Conservation (phyloP, 768 basidiomycete genomes). For the Polyporus arcularius region DNA sequence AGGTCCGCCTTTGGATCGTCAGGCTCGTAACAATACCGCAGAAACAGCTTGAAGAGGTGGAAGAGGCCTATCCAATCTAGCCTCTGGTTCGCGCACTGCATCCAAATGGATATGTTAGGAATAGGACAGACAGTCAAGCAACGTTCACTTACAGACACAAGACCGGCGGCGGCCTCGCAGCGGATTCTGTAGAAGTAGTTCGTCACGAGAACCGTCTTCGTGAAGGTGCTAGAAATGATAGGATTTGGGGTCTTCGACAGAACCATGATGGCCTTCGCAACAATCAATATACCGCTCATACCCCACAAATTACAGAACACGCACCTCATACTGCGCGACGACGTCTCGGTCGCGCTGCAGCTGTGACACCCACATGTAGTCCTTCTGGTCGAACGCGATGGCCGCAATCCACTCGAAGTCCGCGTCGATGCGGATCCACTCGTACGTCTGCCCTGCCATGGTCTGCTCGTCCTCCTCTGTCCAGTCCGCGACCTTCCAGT, state of each 20-base stretch:
- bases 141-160: conserved; percentile 65
- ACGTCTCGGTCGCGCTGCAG: conserved; percentile 95
- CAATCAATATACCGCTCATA: conserved; percentile 12
- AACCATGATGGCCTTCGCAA: conserved; percentile 85
- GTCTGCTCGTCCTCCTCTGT: conserved; percentile 92
- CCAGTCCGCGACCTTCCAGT: conserved; percentile 98
- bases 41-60: conserved; percentile 93
- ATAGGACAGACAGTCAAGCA: neutral
- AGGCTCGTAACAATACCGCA: conserved; percentile 88
- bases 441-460: conserved; percentile 96
- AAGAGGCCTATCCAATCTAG: conserved; percentile 91
- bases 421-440: conserved; percentile 99
- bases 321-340: conserved; percentile 93
- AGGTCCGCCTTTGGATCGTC: conserved; percentile 80
- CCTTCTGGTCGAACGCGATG: conserved; percentile 90
- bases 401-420: conserved; percentile 99
- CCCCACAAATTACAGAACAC: conserved; percentile 22
- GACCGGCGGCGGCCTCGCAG: conserved; percentile 87
- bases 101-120: neutral
- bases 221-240: conserved; percentile 87
- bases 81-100: conserved; percentile 79
- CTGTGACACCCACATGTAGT: conserved; percentile 99
- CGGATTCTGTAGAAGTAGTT: conserved; percentile 97
- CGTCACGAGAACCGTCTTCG: conserved; percentile 90
- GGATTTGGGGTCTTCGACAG: conserved; percentile 78